Evolutionary conservation across 2,329 filamentous ascomycete genomes (phyloP), one percentile per base, ranked within the genome.

Genomic region (Cercospora citrullina): DNA sequence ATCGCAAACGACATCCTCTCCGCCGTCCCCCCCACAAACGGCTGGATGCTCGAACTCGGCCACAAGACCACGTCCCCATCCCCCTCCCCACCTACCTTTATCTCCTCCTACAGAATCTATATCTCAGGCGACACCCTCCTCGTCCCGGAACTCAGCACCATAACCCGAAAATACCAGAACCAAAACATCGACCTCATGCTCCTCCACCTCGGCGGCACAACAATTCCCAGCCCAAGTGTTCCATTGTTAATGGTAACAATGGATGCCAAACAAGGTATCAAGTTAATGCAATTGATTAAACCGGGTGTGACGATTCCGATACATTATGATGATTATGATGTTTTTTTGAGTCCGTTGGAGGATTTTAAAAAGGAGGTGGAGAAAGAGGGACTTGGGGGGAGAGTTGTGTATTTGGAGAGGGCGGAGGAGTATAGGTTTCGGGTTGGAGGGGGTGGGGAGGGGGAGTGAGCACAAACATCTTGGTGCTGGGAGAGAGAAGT

Each of bases 161-260:
- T 91, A 45, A 85, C 86, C 0, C 75, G 85, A 68, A 81, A 84
- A 59, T 87, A 89, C 71, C 78, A 80, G 18, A 81, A 82, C 36
- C 78, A 80, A 21, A 82, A 82, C 36, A 86, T 91, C 65, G 87
- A 91, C 73, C 77, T 90, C 63, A 90, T 91, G 88, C 81, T 91
- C 12, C 81, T 88, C 1, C 89, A 91, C 69, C 78, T 91, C 0
- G 88, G 88, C 21, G 88, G 88, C 2, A 90, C 88, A 0, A 90
- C 87, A 4, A 86, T 91, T 31, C 89, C 88, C 0, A 82, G 84
- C 0, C 86, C 87, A 0, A 81, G 82, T 5, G 72, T 87, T 75
- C 87, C 87, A 55, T 77, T 90, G 68, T 67, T 90, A 26, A 90
- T 90, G 88, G 86, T 90, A 2, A 90, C 88, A 0, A 91, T 91